Evolutionary conservation across 2,329 filamentous ascomycete genomes (phyloP), one percentile per base, ranked within the genome.

Genomic region (Cytospora piceae): DNA sequence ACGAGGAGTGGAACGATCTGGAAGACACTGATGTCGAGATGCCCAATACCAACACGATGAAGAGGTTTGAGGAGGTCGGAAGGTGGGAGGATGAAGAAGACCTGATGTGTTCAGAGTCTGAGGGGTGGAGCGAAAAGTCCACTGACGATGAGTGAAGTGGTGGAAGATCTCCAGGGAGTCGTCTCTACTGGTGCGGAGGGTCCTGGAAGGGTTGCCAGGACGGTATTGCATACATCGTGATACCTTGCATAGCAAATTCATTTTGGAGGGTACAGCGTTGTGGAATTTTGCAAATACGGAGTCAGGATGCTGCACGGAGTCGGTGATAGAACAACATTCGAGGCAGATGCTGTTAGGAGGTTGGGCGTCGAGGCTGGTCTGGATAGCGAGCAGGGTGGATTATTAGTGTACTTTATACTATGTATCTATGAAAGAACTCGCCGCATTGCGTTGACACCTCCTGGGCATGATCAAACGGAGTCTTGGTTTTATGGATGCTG

Each of bases 221-320:
- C 20, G 54, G 20, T 24, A 39, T 57, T 27, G 46, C 14, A 29
- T 22, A 58, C 24, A 57, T 54, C 31, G 32, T 29, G 34, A 53
- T 64, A 60, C 52, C 56, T 61, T 58, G 65, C 65, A 64, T 61
- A 64, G 52, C 65, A 60, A 31, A 58, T n/a, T 57, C 52, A 46
- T 42, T 53, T 56, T n/a, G 39, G 49, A 57, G 32, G 51, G 29
- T 46, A 54, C 24, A 61, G 57, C 65, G 34, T 61, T 49, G 58
- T 29, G 46, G 27, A 24, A 51, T 42, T 64, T 51, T 63, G 53
- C 22, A 27, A 57, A 31, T 27, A 20, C n/a, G 61, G 61, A 52
- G 61, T 57, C 61, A 57, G 20, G 4, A 17, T 24, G 61, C n/a
- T 52, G 12, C 22, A 39, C n/a, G 22, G 49, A 24, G 53, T 37